These are phyloP conservation scores for Candida nonsorbophila DNA, from an alignment of 805 yeast species.

Conservation along the genomic window DNA sequence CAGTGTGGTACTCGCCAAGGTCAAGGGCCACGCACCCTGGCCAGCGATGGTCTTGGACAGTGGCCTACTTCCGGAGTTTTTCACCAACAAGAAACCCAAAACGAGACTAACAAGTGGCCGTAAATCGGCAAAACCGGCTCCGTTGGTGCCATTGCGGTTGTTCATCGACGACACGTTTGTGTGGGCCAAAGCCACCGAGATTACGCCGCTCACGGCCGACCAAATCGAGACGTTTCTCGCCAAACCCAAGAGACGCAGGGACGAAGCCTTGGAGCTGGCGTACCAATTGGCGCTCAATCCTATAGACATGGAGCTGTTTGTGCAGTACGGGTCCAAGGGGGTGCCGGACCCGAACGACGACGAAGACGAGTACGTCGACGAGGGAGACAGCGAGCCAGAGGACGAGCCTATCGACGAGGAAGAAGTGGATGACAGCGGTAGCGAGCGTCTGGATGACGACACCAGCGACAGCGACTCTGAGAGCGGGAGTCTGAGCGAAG, in stretches of 20 bases:
- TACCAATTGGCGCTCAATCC: slow-evolving; percentile 48
- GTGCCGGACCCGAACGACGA: slow-evolving; percentile 50
- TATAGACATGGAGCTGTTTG: slow-evolving; percentile 37
- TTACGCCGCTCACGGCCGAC: slow-evolving; percentile 40
- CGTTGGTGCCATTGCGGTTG: slow-evolving; percentile 59
- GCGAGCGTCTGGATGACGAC: slow-evolving; percentile 9
- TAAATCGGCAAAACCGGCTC: slow-evolving; percentile 5
- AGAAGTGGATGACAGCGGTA: slow-evolving; percentile 11
- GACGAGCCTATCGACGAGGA: slow-evolving; percentile 11
- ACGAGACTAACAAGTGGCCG: slow-evolving; percentile 14
- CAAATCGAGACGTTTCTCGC: slow-evolving; percentile 36
- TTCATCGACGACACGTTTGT: slow-evolving; percentile 68
- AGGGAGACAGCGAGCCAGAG: slow-evolving; percentile 41
- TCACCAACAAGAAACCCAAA: slow-evolving; percentile 48
- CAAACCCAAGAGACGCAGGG: slow-evolving; percentile 27
- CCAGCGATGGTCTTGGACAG: slow-evolving; percentile 76
- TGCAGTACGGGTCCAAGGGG: slow-evolving; percentile 34
- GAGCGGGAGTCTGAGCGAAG: no score
- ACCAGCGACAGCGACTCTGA: no score
- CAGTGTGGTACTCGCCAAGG: slow-evolving; percentile 57
- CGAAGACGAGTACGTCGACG: slow-evolving; percentile 11
- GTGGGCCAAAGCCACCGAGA: slow-evolving; percentile 55
- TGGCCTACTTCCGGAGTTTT: slow-evolving; percentile 53
- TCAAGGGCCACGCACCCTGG: slow-evolving; percentile 88
- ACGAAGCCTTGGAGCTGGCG: slow-evolving; percentile 44